Percentiles rank a stretch among this genome's conserved stretches.
These are phyloP conservation scores for Raffaelea deltoideospora DNA, from an alignment of 2,329 filamentous ascomycete species.

Conservation along the genomic window DNA sequence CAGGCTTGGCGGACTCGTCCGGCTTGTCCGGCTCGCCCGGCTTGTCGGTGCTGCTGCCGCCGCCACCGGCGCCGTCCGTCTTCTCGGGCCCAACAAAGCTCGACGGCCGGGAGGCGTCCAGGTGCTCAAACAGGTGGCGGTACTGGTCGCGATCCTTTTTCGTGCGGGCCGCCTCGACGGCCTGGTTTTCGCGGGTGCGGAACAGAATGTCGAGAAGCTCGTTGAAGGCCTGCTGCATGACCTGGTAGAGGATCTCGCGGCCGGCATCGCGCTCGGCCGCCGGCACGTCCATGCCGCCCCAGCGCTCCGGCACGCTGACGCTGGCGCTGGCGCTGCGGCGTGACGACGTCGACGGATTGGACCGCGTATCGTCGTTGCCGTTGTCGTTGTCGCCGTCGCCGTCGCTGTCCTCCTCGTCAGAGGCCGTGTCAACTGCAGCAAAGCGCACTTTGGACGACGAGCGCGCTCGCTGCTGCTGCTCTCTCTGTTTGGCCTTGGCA, in stretches of 20 bases:
- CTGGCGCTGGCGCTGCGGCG: constrained; percentile 24
- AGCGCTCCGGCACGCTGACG: constrained; percentile 51
- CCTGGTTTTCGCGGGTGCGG: constrained; percentile 61
- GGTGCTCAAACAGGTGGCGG: constrained; percentile 29
- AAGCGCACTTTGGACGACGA: constrained; percentile 72
- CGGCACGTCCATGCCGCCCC: constrained; percentile 65
- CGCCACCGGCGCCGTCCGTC: constrained; percentile 1
- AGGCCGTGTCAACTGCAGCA: no score
- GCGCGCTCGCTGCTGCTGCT: constrained; percentile 21
- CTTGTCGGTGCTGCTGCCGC: constrained; percentile 1
- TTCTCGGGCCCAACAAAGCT: no score
- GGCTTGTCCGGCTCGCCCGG: neutral
- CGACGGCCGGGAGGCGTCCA: no score
- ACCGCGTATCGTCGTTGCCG: constrained; percentile 54
- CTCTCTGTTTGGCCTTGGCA: neutral
- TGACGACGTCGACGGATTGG: constrained; percentile 60
- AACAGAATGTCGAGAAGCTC: constrained; percentile 83
- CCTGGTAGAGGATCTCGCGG: constrained; percentile 79
- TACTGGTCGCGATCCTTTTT: constrained; percentile 44
- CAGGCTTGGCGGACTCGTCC: constrained; percentile 6
- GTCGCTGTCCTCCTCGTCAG: no score
- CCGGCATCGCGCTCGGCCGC: constrained; percentile 70
- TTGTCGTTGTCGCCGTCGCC: no score
- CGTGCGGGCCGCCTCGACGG: constrained; percentile 51
- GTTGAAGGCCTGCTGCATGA: constrained; percentile 85